Percentiles rank a stretch among this genome's conserved stretches.
Evolutionary conservation across 2,329 filamentous ascomycete genomes (phyloP).

Genomic region (Teratosphaeria zuluensis): DNA sequence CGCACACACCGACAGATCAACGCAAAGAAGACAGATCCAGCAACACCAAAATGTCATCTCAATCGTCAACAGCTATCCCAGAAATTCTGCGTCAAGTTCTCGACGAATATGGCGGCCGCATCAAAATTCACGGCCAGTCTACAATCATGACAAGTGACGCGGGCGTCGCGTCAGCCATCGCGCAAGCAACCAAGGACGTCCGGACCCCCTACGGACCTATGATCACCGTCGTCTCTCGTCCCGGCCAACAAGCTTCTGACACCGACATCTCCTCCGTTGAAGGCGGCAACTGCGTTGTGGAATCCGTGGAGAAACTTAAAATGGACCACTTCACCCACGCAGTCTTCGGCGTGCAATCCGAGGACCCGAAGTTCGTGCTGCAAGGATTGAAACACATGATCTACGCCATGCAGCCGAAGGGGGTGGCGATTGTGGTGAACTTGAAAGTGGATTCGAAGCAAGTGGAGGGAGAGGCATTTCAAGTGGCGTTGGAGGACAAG

Average conservation of each 20-base stretch:
- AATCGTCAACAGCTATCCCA: constrained; percentile 3
- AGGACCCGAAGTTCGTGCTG: constrained; percentile 17
- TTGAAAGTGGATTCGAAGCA: constrained; percentile 13
- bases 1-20: neutral
- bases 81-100: constrained; percentile 11
- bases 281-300: constrained; percentile 6
- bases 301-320: constrained; percentile 9
- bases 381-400: constrained; percentile 15
- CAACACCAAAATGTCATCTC: neutral
- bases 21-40: neutral
- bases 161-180: constrained; percentile 11
- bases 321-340: constrained; percentile 21
- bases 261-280: neutral
- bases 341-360: constrained; percentile 13
- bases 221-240: constrained; percentile 14
- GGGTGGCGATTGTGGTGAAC: constrained; percentile 16
- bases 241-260: neutral
- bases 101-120: constrained; percentile 9
- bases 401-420: constrained; percentile 18
- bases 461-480: constrained; percentile 4
- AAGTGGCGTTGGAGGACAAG: constrained; percentile 16
- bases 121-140: constrained; percentile 14
- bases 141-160: constrained; percentile 14
- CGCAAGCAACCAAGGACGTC: constrained; percentile 11
- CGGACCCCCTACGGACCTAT: constrained; percentile 16